A percentile compares a stretch with the other conserved stretches of the same genome.
Evolutionary conservation across 108 stramenopile genomes (phyloP).

Genomic region (Cylindrotheca closterium): DNA sequence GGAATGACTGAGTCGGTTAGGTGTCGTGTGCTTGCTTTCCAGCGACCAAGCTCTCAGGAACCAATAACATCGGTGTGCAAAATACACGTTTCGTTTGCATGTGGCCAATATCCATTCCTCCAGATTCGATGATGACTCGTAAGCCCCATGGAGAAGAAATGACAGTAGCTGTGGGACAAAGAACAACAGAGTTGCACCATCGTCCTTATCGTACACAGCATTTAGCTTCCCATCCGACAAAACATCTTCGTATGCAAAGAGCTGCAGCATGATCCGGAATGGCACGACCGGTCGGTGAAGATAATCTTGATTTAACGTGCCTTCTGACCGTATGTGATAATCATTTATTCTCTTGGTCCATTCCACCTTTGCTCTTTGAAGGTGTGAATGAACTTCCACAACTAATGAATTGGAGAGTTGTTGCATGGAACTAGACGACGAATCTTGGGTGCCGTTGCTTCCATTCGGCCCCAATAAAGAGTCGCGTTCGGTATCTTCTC

Average conservation of each 20-base stretch:
- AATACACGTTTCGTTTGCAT: conserved; percentile 65
- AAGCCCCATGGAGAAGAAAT: conserved; percentile 86
- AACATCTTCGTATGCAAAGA: conserved; percentile 87
- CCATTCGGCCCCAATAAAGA: conserved; percentile 8
- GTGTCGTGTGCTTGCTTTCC: conserved; percentile 28
- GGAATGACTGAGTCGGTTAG: conserved; percentile 22
- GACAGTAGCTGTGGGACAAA: conserved; percentile 85
- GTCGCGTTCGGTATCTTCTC: conserved; percentile 30
- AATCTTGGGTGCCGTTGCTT: conserved; percentile 1
- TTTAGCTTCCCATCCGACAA: conserved; percentile 60
- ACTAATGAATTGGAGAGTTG: conserved; percentile 39
- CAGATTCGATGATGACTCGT: conserved; percentile 57
- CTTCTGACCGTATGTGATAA: conserved; percentile 22
- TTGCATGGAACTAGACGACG: conserved; percentile 17
- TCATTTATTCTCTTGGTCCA: conserved; percentile 58
- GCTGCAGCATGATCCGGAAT: conserved; percentile 75
- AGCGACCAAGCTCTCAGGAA: conserved; percentile 84
- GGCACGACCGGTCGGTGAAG: conserved; percentile 44
- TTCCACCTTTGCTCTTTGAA: conserved; percentile 36
- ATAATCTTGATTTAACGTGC: conserved; percentile 21
- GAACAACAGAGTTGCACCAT: conserved; percentile 59
- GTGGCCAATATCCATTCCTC: conserved; percentile 83
- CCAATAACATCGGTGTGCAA: conserved; percentile 90
- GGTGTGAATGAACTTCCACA: conserved; percentile 35
- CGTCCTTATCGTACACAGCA: conserved; percentile 58